A percentile compares a stretch with the other conserved stretches of the same genome.
These are phyloP conservation scores for Prunus campanulata DNA, from an alignment of 306 rosid species.

Conservation along the genomic window DNA sequence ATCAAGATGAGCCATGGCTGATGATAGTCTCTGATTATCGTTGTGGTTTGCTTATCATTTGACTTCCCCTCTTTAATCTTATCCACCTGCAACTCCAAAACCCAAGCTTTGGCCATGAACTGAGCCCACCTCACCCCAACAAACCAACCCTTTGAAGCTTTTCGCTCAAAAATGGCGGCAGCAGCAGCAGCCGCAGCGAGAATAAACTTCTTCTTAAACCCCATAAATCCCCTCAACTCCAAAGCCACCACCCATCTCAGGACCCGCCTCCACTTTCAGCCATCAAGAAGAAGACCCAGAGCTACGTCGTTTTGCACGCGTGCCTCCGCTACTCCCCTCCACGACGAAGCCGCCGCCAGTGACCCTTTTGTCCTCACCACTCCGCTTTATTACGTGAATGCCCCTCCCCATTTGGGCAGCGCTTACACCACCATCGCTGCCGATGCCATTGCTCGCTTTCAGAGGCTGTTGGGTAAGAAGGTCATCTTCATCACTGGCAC, in stretches of 20 bases:
- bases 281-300: not conserved
- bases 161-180: conserved; percentile 38
- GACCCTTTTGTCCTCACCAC: conserved; percentile 81
- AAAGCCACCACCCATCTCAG: conserved; percentile 34
- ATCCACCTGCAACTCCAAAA: not conserved
- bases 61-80: not conserved
- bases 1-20: not conserved
- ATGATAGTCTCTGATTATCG: not conserved
- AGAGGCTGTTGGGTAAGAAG: conserved; percentile 75
- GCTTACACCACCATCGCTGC: conserved; percentile 98
- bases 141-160: not conserved
- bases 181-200: conserved; percentile 36
- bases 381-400: conserved; percentile 95
- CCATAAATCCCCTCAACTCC: conserved; percentile 41
- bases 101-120: not conserved
- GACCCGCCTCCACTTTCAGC: conserved; percentile 40
- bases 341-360: not conserved
- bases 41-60: not conserved
- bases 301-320: conserved; percentile 35
- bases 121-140: not conserved
- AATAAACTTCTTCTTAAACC: conserved; percentile 55
- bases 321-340: conserved; percentile 15
- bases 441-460: conserved; percentile 93
- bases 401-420: conserved; percentile 99
- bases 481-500: conserved; percentile 89